Evolutionary conservation across 208 protist genomes (phyloP), one percentile per base, ranked within the genome.

Genomic region (Strigomonas culicis): DNA sequence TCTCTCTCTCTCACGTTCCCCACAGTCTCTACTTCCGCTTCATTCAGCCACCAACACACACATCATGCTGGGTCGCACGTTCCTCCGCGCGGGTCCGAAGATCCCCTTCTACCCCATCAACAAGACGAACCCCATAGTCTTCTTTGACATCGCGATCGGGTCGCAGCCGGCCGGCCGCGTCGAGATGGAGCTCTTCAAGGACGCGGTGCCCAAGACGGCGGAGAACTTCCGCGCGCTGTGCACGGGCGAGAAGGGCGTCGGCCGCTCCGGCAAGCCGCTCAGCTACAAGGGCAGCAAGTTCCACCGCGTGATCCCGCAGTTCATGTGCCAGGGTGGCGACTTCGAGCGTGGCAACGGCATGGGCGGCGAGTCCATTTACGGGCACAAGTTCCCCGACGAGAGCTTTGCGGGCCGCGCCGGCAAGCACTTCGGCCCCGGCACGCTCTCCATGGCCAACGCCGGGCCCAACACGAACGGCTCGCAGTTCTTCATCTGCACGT

Each of bases 381-480:
- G 79, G 55, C 50, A 41, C 63, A 85, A 79, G 65, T 85, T 85
- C 61, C 50, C 63, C 7, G 79, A 85, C 70, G 79, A 85, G 68
- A 74, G 59, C 72, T 85, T 85, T 63, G 53, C 49, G 17, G 79
- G 75, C 41, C 75, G 76, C 65, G 75, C 79, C 24, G 79, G 75
- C 52, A 82, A 82, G 72, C 79, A 85, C 79, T 85, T 85, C 68
- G 79, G 75, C 53, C 79, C 75, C 67, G 72, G 86, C 81, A 75
- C 82, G 43, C 74, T 97, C 31, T 96, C 89, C 21, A 96, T 97
- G 90, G 90, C 93, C 66, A 97, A 96, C 70, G 86, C 86, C 10
- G 93, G 93, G 34, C 78, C 82, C 77, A 98, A 97, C 83, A 96
- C 87, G 41, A 97, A 97, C 80, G 87, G 84, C 43, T 95, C 89